Conservation (phyloP, 164 flowering plant species). For the Vitis cinerea region DNA sequence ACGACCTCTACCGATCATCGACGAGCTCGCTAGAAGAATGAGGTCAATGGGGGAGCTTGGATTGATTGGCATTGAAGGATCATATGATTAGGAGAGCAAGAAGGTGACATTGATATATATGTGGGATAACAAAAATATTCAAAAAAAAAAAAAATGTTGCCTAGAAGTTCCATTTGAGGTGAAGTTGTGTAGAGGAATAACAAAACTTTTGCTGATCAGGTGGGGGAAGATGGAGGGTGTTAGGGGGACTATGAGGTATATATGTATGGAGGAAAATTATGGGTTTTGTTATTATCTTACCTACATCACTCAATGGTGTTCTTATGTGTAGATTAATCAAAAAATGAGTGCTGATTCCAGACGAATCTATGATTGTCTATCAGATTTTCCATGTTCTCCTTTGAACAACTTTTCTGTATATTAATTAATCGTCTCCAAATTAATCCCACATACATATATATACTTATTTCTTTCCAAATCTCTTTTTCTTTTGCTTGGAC, state of each 20-base stretch:
- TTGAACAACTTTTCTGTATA: neutral
- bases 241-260: neutral
- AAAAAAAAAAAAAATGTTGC: neutral
- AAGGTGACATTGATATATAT: too few relatives aligned
- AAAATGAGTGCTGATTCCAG: neutral
- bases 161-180: too few relatives aligned
- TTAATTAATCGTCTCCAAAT: neutral
- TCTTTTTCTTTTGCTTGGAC: too few relatives aligned
- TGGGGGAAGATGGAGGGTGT: too few relatives aligned
- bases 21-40: slow-evolving; percentile 36
- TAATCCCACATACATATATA: too few relatives aligned
- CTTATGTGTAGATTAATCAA: neutral
- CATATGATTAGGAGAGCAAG: too few relatives aligned
- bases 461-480: too few relatives aligned
- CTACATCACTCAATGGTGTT: neutral
- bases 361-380: neutral
- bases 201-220: too few relatives aligned
- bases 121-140: too few relatives aligned
- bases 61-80: neutral
- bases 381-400: neutral
- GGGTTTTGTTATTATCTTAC: neutral
- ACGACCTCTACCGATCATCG: slow-evolving; percentile 46
- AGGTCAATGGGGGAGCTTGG: neutral
- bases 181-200: too few relatives aligned
- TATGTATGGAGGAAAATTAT: neutral